Conservation (phyloP, 2,329 filamentous ascomycete genomes). For the Beauveria asiatica region DNA sequence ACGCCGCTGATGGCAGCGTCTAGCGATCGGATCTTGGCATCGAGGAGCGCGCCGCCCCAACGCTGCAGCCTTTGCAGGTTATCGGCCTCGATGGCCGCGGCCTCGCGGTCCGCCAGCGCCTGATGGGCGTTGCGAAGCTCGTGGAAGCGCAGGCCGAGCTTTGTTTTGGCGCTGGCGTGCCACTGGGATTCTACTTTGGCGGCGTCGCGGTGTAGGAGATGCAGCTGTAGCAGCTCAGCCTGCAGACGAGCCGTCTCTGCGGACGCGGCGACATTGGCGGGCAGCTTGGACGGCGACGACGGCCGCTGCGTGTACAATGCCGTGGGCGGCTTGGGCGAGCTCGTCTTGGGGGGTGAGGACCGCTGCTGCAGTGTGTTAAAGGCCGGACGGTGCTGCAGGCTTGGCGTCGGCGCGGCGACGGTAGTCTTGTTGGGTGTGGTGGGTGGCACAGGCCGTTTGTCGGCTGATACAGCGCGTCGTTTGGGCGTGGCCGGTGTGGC, state of each 20-base stretch:
- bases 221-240: conserved; percentile 56
- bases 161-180: conserved; percentile 45
- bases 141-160: conserved; percentile 38
- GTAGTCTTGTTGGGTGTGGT: conserved; percentile 11
- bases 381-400: conserved; percentile 40
- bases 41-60: conserved; percentile 40
- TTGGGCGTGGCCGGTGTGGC: conserved; percentile 12
- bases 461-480: conserved; percentile 16
- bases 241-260: conserved; percentile 52
- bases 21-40: conserved; percentile 49
- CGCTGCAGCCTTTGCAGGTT: conserved; percentile 44
- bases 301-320: conserved; percentile 38
- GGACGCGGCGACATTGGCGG: conserved; percentile 49
- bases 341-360: conserved; percentile 55
- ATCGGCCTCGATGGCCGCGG: conserved; percentile 35
- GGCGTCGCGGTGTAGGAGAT: conserved; percentile 52
- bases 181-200: conserved; percentile 37
- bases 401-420: conserved; percentile 17
- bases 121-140: conserved; percentile 26
- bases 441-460: conserved; percentile 15
- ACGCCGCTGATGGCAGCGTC: conserved; percentile 48
- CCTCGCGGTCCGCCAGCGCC: conserved; percentile 29
- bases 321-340: conserved; percentile 51
- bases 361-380: conserved; percentile 60
- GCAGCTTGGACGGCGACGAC: conserved; percentile 52